Percentiles rank a stretch among this genome's conserved stretches.
These are phyloP conservation scores for Talaromyces liani DNA, from an alignment of 495 filamentous ascomycete genomes.

Conservation along the genomic window DNA sequence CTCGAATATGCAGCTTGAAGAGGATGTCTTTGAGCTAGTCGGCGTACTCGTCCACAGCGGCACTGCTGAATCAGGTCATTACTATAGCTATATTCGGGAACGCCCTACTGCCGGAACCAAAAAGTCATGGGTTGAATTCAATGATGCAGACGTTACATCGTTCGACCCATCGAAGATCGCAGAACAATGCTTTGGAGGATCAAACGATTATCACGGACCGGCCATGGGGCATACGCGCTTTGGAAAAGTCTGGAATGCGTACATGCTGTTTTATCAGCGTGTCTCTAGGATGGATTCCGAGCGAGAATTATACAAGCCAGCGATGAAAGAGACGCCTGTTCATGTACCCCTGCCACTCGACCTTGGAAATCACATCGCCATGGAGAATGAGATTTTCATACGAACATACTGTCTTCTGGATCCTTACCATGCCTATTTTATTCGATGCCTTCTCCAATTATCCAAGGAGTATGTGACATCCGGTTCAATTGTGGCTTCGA, in stretches of 20 bases:
- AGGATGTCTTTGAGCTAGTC: constrained; percentile 84
- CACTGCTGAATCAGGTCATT: constrained; percentile 91
- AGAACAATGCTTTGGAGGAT: constrained; percentile 73
- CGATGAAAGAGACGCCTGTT: constrained; percentile 37
- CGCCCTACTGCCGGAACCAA: constrained; percentile 48
- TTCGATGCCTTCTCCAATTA: constrained; percentile 48
- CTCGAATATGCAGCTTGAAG: constrained; percentile 37
- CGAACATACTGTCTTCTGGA: constrained; percentile 79
- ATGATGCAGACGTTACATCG: constrained; percentile 70
- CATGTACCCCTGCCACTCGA: constrained; percentile 47
- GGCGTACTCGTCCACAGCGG: constrained; percentile 90
- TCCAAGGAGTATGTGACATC: constrained; percentile 33
- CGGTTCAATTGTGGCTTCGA: constrained; percentile 42
- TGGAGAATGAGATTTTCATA: constrained; percentile 66
- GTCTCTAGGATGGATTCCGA: constrained; percentile 51
- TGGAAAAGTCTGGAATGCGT: constrained; percentile 77
- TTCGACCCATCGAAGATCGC: constrained; percentile 73
- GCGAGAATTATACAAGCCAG: constrained; percentile 20
- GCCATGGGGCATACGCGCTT: constrained; percentile 33
- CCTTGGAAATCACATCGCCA: constrained; percentile 53
- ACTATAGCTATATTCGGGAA: constrained; percentile 91
- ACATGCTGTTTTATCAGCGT: constrained; percentile 97
- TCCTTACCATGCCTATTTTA: constrained; percentile 60
- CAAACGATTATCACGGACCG: constrained; percentile 39
- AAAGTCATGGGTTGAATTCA: constrained; percentile 81